Conservation (phyloP, 306 rosid genomes). For the Cucurbita ficifolia region DNA sequence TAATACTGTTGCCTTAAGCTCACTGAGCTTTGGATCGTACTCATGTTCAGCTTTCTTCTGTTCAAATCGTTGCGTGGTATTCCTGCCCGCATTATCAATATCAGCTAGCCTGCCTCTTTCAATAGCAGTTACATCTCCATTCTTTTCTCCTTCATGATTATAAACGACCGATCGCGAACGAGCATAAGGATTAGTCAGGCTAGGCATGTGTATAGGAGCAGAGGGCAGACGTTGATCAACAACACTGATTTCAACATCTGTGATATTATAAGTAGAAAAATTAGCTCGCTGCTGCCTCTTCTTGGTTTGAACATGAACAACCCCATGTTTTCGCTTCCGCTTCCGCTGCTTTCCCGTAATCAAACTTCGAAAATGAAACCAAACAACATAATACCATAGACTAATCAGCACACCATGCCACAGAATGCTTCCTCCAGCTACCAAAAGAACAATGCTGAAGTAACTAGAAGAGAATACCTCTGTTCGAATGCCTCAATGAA, state of each 20-base stretch:
- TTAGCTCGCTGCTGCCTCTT: conserved; percentile 55
- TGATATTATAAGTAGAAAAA: conserved; percentile 30
- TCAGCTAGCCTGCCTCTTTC: conserved; percentile 12
- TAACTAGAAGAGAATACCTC: conserved; percentile 27
- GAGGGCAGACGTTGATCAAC: conserved; percentile 25
- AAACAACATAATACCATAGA: conserved; percentile 1
- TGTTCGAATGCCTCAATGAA: conserved; percentile 67
- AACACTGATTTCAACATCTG: conserved; percentile 23
- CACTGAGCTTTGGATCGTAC: conserved; percentile 68
- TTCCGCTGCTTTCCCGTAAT: conserved; percentile 38
- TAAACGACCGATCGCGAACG: conserved; percentile 28
- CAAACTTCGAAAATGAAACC: conserved; percentile 28
- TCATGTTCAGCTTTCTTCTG: conserved; percentile 27
- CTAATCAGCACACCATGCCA: background rate
- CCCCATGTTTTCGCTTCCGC: conserved; percentile 46
- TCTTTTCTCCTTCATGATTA: conserved; percentile 23
- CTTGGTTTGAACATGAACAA: conserved; percentile 36
- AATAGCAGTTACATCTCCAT: conserved; percentile 11
- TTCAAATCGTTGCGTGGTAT: conserved; percentile 6
- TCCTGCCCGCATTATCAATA: conserved; percentile 18
- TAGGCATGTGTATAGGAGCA: conserved; percentile 18
- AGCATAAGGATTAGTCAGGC: conserved; percentile 16
- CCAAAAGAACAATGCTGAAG: background rate
- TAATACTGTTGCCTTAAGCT: conserved; percentile 38
- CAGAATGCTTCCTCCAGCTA: background rate